Conservation (phyloP, 805 yeast genomes). For the Ogataea parapolymorpha region DNA sequence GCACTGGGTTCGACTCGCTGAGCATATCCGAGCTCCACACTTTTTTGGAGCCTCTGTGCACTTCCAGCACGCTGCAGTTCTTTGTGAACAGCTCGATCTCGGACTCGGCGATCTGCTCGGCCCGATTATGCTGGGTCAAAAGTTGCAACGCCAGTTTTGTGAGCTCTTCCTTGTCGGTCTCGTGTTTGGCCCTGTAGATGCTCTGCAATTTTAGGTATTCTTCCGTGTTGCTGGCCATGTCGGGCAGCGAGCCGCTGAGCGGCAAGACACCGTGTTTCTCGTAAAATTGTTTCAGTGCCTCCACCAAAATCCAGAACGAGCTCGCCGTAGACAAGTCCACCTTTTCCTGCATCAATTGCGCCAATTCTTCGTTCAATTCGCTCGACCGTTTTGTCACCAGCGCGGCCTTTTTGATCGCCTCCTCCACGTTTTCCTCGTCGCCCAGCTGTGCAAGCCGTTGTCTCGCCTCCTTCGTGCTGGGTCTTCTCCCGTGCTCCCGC, state of each 20-base stretch:
- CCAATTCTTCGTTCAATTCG: slow-evolving; percentile 28
- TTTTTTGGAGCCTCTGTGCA: slow-evolving; percentile 43
- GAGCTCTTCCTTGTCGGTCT: slow-evolving; percentile 43
- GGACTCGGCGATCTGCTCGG: slow-evolving; percentile 33
- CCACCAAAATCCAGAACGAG: slow-evolving; percentile 60
- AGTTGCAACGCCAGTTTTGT: slow-evolving; percentile 30
- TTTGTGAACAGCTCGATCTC: slow-evolving; percentile 53
- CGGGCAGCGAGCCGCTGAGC: slow-evolving; percentile 72
- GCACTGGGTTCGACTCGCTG: slow-evolving; percentile 12
- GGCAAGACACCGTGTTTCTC: slow-evolving; percentile 49
- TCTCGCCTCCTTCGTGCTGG: slow-evolving; percentile 24
- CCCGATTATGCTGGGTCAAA: slow-evolving; percentile 28
- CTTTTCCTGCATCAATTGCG: slow-evolving; percentile 26
- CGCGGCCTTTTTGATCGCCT: slow-evolving; percentile 40
- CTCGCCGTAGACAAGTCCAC: slow-evolving; percentile 25
- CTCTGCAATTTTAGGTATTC: slow-evolving; percentile 56
- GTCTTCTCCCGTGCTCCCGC: slow-evolving; percentile 18
- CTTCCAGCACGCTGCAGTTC: slow-evolving; percentile 52
- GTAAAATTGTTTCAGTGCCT: slow-evolving; percentile 53
- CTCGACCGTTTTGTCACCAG: slow-evolving; percentile 39
- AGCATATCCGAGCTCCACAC: slow-evolving; percentile 20
- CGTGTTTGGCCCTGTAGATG: slow-evolving; percentile 56
- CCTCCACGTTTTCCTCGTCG: slow-evolving; percentile 37
- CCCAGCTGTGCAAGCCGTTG: slow-evolving; percentile 10
- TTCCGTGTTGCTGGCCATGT: slow-evolving; percentile 78